Percentiles rank a stretch among this genome's conserved stretches.
Conservation (phyloP, 345 rosid species). For the Zanthoxylum bungeanum region DNA sequence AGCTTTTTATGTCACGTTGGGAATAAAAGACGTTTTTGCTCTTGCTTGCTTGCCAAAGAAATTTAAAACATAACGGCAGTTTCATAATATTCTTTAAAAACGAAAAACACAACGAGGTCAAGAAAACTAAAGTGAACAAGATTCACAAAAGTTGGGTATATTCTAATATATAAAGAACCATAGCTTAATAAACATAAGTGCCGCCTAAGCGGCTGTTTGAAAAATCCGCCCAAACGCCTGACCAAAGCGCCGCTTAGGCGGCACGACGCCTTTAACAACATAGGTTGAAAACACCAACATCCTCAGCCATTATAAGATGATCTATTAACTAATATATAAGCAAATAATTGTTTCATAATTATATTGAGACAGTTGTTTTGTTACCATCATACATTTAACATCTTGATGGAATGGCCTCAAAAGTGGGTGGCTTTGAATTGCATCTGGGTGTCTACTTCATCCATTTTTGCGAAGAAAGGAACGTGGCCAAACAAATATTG, state of each 20-base stretch:
- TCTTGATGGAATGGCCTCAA: conserved; percentile 64
- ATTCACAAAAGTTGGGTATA: background rate
- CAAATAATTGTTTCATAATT: background rate
- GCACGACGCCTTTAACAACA: too few species aligned
- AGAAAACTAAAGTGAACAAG: background rate
- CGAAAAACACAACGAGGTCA: background rate
- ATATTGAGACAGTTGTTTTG: background rate
- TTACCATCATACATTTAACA: conserved; percentile 31
- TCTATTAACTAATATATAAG: too few species aligned
- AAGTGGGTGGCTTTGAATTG: conserved; percentile 49
- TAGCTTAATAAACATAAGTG: too few species aligned
- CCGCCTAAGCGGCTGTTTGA: too few species aligned
- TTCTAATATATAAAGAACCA: too few species aligned
- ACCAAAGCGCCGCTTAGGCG: too few species aligned
- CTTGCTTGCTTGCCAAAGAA: background rate
- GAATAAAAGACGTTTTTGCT: background rate
- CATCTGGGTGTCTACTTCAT: conserved; percentile 70
- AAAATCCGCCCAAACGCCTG: too few species aligned
- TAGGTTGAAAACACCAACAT: too few species aligned
- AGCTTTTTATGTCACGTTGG: background rate
- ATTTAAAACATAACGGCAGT: background rate
- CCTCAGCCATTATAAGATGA: background rate
- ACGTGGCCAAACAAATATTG: conserved; percentile 72
- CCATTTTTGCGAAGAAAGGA: conserved; percentile 58
- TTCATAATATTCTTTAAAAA: background rate